Evolutionary conservation across 1,139 yeast genomes (phyloP).

Genomic region (Kurtzmaniella natalensis): DNA sequence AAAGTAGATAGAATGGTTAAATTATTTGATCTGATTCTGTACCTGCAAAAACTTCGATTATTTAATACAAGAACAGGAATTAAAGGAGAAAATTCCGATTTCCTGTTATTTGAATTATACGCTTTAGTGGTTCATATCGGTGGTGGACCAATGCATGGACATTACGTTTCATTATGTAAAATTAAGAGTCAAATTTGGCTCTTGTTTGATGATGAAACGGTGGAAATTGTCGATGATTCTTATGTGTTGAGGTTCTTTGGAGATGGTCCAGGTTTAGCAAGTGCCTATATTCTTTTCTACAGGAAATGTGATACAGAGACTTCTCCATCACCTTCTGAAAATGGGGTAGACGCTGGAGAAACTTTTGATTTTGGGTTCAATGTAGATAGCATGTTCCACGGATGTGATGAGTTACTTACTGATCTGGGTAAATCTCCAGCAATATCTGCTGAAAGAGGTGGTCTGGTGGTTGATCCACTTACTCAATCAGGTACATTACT

Average conservation of each 20-base stretch:
- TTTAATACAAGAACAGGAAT: conserved; percentile 53
- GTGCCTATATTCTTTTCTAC: conserved; percentile 87
- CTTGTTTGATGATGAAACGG: conserved; percentile 91
- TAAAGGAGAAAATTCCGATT: conserved; percentile 23
- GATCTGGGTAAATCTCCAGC: conserved; percentile 2
- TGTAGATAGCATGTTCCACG: conserved; percentile 29
- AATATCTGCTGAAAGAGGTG: background rate
- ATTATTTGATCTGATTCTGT: conserved; percentile 78
- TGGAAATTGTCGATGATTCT: conserved; percentile 79
- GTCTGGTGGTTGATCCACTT: background rate
- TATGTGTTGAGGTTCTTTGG: conserved; percentile 88
- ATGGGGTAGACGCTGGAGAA: conserved; percentile 16
- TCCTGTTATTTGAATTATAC: conserved; percentile 67
- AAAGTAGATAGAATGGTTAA: conserved; percentile 77
- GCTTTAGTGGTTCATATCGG: conserved; percentile 93
- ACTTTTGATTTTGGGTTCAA: conserved; percentile 33
- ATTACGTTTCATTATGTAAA: conserved; percentile 83
- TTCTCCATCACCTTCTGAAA: conserved; percentile 3
- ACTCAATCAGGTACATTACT: conserved; percentile 1
- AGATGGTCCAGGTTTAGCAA: conserved; percentile 81
- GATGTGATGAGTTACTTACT: conserved; percentile 21
- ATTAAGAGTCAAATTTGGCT: conserved; percentile 83
- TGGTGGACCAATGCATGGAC: conserved; percentile 98
- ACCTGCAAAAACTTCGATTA: conserved; percentile 69
- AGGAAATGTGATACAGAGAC: conserved; percentile 21